Conservation (phyloP, 225 moss, liverwort and hornwort genomes). For the Pleurozium schreberi region DNA sequence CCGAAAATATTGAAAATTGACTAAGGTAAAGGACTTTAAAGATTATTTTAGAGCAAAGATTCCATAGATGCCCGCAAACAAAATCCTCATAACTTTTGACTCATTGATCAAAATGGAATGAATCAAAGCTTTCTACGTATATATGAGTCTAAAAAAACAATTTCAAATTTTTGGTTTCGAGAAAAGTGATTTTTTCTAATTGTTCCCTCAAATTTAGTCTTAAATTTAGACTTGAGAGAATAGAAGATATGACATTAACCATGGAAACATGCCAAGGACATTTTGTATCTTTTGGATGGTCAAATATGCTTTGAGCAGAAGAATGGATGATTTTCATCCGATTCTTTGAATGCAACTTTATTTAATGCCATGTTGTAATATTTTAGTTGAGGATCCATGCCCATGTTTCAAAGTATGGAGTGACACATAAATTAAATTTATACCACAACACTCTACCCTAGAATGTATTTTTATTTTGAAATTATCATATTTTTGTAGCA, state of each 20-base stretch:
- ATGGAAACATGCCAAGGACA: accelerated
- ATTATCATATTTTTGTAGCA: accelerated
- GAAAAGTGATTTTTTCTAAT: no score
- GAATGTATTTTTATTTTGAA: background rate
- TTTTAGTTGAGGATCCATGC: background rate
- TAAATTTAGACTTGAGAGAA: background rate
- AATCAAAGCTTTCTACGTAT: no score
- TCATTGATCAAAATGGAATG: no score
- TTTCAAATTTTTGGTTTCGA: no score
- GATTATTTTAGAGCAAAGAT: no score
- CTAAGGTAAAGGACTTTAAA: no score
- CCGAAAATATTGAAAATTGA: no score
- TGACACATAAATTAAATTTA: background rate
- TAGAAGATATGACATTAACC: background rate
- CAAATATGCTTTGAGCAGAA: no score
- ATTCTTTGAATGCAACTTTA: background rate
- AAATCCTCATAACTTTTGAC: no score
- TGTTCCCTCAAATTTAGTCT: background rate
- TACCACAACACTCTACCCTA: accelerated
- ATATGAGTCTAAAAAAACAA: no score
- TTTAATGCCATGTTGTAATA: no score
- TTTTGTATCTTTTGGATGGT: background rate
- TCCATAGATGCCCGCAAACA: no score
- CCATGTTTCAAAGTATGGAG: background rate
- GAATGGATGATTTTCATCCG: background rate